Base-by-base conservation (phyloP, 768 basidiomycete genomes). In the Sporobolomyces pararoseus region DNA sequence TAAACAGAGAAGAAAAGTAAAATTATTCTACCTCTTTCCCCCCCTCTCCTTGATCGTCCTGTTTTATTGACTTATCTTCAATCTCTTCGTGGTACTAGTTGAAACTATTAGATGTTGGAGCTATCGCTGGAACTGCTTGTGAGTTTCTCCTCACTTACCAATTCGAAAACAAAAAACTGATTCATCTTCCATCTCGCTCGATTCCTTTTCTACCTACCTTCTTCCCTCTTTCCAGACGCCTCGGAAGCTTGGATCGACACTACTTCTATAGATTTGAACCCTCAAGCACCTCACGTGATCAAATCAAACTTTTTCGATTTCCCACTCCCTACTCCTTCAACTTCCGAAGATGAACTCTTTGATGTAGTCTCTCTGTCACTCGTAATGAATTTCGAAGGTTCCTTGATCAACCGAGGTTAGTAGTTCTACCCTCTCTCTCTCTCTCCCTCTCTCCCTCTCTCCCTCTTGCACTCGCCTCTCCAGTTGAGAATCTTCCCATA, bases 201-300 rank as follows among this genome's bases (percentile, higher is more conserved):
- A 29, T n/a, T 57, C 42, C 4, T n/a, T 27, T 23, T 13, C 46
- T 12, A 34, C 6, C 10, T 35, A 7, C 35, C 17, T 2, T 23
- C 27, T 25, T 44, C 3, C 14, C 3, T 7, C 5, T 16, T 39
- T 1, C 1, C 32, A 54, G 67, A 67, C 49, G 53, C 62, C 31
- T 66, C 66, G 44, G 68, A 61, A 55, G 7, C 53, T 0, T 74
- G 73, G 68, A 73, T 77, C 61, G 53, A 73, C n/a, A 55, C 73
- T 3, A 75, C 72, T 35, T 75, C 72, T 31, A 75, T 76, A 60
- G 76, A 77, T 66, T 66, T 77, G 21, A 77, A 77, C 66, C 71
- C 75, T 19, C 68, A 71, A 60, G 71, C 73, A 0, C 47, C 63
- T 14, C 68, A 75, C 37, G 76, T 77, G 31, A 32, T 67, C n/a